These are phyloP conservation scores for Nelumbo lutea DNA, from an alignment of 164 flowering plant species.

Conservation along the genomic window DNA sequence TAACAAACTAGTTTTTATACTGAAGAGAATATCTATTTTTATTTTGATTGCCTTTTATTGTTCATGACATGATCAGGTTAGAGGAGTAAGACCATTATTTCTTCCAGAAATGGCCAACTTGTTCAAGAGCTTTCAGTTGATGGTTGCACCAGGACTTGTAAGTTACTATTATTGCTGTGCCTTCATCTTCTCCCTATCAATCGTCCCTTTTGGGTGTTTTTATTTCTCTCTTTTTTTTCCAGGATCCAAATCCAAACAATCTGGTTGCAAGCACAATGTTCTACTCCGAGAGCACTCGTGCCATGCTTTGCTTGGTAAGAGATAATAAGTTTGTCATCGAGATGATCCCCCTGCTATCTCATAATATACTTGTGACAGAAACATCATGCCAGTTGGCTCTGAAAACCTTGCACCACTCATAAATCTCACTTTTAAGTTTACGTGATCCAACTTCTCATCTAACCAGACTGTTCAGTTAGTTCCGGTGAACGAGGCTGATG, in stretches of 20 bases:
- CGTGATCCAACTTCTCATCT: no score
- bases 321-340: background rate
- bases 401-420: no score
- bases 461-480: no score
- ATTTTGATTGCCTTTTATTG: background rate
- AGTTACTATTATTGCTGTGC: constrained; percentile 21
- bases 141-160: constrained; percentile 90
- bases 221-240: constrained; percentile 14
- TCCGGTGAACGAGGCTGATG: no score
- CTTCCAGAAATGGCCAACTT: constrained; percentile 82
- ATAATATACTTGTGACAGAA: no score
- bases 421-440: no score
- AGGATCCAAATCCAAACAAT: constrained; percentile 99
- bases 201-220: background rate
- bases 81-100: constrained; percentile 81
- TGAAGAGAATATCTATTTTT: background rate
- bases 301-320: constrained; percentile 96
- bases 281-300: constrained; percentile 73
- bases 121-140: constrained; percentile 57
- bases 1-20: no score
- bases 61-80: constrained; percentile 48
- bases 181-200: background rate
- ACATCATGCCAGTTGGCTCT: no score
- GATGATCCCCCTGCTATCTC: no score
- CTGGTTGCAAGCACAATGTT: constrained; percentile 92